A percentile compares a stretch with the other conserved stretches of the same genome.
phyloP scores from a whole-genome alignment of 78 protist species.

The Tieghemostelium lacteum region DNA sequence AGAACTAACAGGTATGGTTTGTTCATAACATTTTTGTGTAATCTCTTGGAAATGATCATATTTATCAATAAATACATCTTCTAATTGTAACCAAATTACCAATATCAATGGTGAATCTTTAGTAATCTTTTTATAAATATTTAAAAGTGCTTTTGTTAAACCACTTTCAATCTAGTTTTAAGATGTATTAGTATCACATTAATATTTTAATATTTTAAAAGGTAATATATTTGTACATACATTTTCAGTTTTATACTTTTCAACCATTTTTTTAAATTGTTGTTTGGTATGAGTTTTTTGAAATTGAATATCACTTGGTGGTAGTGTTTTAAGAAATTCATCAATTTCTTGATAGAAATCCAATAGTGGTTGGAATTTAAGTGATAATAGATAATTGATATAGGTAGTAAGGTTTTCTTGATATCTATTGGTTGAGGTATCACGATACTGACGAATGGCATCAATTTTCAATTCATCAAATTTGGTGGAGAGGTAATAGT shows the following conservation, averaged over 20 bases:
- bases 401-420: slow-evolving; percentile 9
- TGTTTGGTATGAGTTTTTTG: slow-evolving; percentile 79
- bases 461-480: slow-evolving; percentile 19
- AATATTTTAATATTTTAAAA: background rate
- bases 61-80: slow-evolving; percentile 36
- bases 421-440: background rate
- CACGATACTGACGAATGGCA: slow-evolving; percentile 16
- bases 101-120: slow-evolving; percentile 44
- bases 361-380: slow-evolving; percentile 41
- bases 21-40: slow-evolving; percentile 57
- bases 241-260: slow-evolving; percentile 77
- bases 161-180: slow-evolving; percentile 71
- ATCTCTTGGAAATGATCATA: slow-evolving; percentile 66
- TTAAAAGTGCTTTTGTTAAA: slow-evolving; percentile 32
- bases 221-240: slow-evolving; percentile 1
- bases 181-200: background rate
- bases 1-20: slow-evolving; percentile 66
- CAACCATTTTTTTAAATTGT: slow-evolving; percentile 69
- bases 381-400: slow-evolving; percentile 10
- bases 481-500: slow-evolving; percentile 36
- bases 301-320: slow-evolving; percentile 78
- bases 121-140: slow-evolving; percentile 58
- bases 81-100: slow-evolving; percentile 39
- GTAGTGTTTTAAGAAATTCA: slow-evolving; percentile 48
- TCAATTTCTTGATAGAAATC: slow-evolving; percentile 64